phyloP scores from a whole-genome alignment of 495 filamentous ascomycete genomes.

The Cudoniella acicularis region DNA sequence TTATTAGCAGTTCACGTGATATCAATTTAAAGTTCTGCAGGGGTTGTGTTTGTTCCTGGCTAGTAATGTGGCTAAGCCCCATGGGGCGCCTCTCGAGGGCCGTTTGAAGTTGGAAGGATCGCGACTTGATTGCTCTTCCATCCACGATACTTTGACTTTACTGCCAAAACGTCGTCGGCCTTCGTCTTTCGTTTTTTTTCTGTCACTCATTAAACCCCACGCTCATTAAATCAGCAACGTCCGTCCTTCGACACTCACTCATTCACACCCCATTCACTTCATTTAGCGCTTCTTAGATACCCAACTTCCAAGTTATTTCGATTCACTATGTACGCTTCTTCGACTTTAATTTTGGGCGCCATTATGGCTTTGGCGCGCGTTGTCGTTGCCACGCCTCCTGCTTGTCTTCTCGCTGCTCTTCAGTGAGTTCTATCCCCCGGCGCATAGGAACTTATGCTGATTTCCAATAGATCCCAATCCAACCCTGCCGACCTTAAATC shows the following conservation, averaged over 20 bases:
- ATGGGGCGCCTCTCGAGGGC: not conserved
- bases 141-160: slow-evolving; percentile 4
- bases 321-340: slow-evolving; percentile 28
- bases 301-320: slow-evolving; percentile 9
- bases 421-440: not conserved
- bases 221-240: slow-evolving; percentile 18
- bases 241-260: not conserved
- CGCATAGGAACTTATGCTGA: not conserved
- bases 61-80: not conserved
- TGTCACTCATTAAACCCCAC: slow-evolving; percentile 22
- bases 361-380: slow-evolving; percentile 28
- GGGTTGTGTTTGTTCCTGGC: slow-evolving; percentile 5
- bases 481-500: slow-evolving; percentile 32
- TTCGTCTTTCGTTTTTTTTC: slow-evolving; percentile 7
- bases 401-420: slow-evolving; percentile 33
- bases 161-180: slow-evolving; percentile 1
- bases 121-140: not conserved
- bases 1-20: not conserved
- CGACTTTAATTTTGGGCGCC: slow-evolving; percentile 28
- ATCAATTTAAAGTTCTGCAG: slow-evolving; percentile 3
- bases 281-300: slow-evolving; percentile 6
- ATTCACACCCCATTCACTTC: not conserved
- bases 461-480: slow-evolving; percentile 23
- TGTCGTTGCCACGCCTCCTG: slow-evolving; percentile 30
- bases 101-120: not conserved